A percentile compares a stretch with the other conserved stretches of the same genome.
Evolutionary conservation across 1,139 yeast species (phyloP).

Genomic region (Zygosaccharomyces pseudobailii): DNA sequence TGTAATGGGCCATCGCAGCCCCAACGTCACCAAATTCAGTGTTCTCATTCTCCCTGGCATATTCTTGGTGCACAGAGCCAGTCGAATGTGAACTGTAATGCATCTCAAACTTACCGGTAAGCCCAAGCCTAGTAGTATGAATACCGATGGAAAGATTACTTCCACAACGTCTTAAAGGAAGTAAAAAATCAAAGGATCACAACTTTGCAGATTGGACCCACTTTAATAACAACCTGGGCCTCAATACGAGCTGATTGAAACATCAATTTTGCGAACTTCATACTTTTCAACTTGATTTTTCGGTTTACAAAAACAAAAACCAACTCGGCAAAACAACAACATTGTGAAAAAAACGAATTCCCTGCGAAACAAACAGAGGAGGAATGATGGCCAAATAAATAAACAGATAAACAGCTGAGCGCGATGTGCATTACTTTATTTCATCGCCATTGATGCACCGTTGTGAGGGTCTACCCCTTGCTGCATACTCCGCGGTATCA

Average conservation of each 20-base stretch:
- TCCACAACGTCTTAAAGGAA: constrained; percentile 1
- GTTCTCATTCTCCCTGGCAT: constrained; percentile 5
- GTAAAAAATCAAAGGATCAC: neutral
- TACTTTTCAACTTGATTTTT: constrained; percentile 2
- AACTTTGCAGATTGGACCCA: neutral
- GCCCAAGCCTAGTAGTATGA: neutral
- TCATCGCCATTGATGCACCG: neutral
- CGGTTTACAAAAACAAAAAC: constrained; percentile 14
- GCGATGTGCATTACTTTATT: neutral
- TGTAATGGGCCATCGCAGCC: constrained; percentile 3
- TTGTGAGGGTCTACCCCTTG: neutral
- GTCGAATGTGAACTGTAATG: constrained; percentile 12
- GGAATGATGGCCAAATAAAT: neutral
- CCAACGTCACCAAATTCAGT: constrained; percentile 5
- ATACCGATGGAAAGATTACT: constrained; percentile 1
- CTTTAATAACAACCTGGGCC: neutral
- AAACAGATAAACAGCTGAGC: neutral
- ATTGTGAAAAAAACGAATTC: neutral
- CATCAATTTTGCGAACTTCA: constrained; percentile 3
- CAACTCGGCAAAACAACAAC: constrained; percentile 8
- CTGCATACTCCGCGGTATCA: neutral
- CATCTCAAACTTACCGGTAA: constrained; percentile 4
- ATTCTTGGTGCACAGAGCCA: constrained; percentile 8
- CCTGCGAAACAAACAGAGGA: neutral
- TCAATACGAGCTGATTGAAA: neutral